Conservation (phyloP, 2,329 filamentous ascomycete species). For the Drechslera avenae region DNA sequence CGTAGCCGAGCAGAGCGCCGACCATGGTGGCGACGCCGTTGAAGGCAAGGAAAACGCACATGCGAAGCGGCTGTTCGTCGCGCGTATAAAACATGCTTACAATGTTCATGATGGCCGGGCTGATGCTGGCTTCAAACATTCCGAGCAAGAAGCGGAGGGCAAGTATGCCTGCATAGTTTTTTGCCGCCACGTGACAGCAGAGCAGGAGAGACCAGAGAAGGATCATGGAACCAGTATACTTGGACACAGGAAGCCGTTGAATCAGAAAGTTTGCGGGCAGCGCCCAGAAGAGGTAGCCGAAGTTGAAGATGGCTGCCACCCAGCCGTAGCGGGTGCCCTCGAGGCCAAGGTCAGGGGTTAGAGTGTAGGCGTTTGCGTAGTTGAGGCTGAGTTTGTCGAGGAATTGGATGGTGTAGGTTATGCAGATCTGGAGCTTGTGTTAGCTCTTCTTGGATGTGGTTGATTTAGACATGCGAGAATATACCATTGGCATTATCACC, state of each 20-base stretch:
- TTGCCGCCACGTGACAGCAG: constrained; percentile 49
- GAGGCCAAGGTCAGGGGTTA: constrained; percentile 45
- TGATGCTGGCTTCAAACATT: constrained; percentile 47
- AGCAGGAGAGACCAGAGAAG: constrained; percentile 54
- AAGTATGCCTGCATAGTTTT: constrained; percentile 46
- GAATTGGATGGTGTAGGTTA: constrained; percentile 56
- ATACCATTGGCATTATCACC: constrained; percentile 55
- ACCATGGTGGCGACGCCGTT: constrained; percentile 49
- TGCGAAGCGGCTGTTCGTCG: constrained; percentile 49
- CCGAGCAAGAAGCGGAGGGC: constrained; percentile 43
- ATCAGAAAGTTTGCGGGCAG: constrained; percentile 49
- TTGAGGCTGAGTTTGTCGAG: constrained; percentile 52
- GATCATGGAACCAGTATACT: constrained; percentile 47
- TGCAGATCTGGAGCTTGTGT: constrained; percentile 36
- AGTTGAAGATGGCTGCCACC: constrained; percentile 53
- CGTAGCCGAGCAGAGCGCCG: constrained; percentile 45
- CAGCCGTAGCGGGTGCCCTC: constrained; percentile 49
- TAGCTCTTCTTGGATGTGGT: background rate
- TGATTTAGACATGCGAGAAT: background rate
- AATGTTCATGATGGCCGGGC: constrained; percentile 48
- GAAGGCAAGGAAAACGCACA: constrained; percentile 52
- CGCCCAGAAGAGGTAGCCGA: constrained; percentile 52
- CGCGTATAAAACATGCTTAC: constrained; percentile 47
- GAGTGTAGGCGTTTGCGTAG: constrained; percentile 48
- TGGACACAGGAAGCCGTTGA: constrained; percentile 44